These are phyloP conservation scores for Mycena filopes DNA, from an alignment of 768 basidiomycete species.

Conservation along the genomic window DNA sequence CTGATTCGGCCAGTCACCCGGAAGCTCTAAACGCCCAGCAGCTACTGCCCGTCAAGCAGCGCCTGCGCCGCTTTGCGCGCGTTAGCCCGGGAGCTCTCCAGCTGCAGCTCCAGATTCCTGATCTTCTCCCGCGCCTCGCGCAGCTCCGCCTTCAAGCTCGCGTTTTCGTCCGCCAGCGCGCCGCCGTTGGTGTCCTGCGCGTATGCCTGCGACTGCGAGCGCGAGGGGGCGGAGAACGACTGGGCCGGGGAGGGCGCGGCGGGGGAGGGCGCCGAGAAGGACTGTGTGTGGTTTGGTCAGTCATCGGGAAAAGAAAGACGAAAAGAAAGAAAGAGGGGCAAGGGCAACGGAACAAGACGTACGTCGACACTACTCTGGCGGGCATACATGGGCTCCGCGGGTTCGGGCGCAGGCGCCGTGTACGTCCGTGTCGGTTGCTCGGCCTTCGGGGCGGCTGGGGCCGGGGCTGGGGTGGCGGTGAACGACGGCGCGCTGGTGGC, in stretches of 20 bases:
- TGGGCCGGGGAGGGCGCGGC: slow-evolving; percentile 10
- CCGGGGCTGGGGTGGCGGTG: slow-evolving; percentile 41
- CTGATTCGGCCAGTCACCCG: slow-evolving; percentile 16
- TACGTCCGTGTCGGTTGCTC: slow-evolving; percentile 35
- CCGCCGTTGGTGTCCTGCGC: slow-evolving; percentile 14
- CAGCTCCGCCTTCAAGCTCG: slow-evolving; percentile 69
- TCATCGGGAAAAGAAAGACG: slow-evolving; percentile 16
- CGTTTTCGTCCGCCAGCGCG: slow-evolving; percentile 66
- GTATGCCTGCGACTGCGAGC: slow-evolving; percentile 3
- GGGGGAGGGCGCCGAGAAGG: slow-evolving; percentile 4
- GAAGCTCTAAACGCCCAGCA: too few relatives aligned
- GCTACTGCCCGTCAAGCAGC: slow-evolving; percentile 55
- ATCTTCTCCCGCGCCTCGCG: slow-evolving; percentile 86
- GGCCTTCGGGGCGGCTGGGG: slow-evolving; percentile 34
- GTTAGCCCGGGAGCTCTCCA: slow-evolving; percentile 79
- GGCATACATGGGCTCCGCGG: slow-evolving; percentile 32
- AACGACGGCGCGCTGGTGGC: slow-evolving; percentile 39
- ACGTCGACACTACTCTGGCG: slow-evolving; percentile 43
- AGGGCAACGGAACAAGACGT: slow-evolving; percentile 31
- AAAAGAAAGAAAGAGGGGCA: slow-evolving; percentile 8
- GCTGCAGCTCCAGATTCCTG: slow-evolving; percentile 83
- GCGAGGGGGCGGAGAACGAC: slow-evolving; percentile 9
- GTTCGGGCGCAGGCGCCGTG: slow-evolving; percentile 28
- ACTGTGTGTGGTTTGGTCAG: slow-evolving; percentile 9
- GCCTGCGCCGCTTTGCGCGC: slow-evolving; percentile 80